Evolutionary conservation across 2,329 filamentous ascomycete species (phyloP).

Genomic region (Claviceps sp.): DNA sequence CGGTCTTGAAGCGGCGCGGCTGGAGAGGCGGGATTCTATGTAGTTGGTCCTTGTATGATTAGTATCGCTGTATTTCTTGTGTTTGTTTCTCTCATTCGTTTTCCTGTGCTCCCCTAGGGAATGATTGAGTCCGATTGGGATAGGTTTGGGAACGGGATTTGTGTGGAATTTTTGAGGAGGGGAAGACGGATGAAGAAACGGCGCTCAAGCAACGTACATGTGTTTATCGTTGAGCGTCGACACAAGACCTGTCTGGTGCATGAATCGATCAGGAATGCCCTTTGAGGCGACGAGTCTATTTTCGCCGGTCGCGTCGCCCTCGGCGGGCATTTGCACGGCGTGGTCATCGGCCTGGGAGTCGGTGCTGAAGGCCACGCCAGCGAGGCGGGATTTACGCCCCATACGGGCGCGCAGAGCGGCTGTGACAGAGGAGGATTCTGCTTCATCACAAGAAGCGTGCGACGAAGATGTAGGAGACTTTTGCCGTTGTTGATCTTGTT

Average conservation of each 20-base stretch:
- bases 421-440: conserved; percentile 25
- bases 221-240: conserved; percentile 57
- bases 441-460: conserved; percentile 7
- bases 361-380: conserved; percentile 44
- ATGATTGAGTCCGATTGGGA: no score
- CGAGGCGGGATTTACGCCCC: conserved; percentile 32
- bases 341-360: conserved; percentile 11
- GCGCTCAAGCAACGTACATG: conserved; percentile 46
- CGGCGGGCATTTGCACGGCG: conserved; percentile 19
- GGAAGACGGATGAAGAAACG: neutral
- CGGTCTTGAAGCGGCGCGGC: conserved; percentile 24
- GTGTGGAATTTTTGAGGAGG: neutral
- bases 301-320: conserved; percentile 21
- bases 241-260: conserved; percentile 56
- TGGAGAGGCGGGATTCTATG: conserved; percentile 70
- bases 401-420: conserved; percentile 42
- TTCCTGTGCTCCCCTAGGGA: neutral
- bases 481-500: neutral
- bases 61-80: conserved; percentile 25
- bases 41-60: conserved; percentile 70
- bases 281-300: conserved; percentile 14
- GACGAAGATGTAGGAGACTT: neutral
- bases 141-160: neutral
- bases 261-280: conserved; percentile 41
- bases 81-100: neutral